Percentiles rank a stretch among this genome's conserved stretches.
Conservation (phyloP, 306 rosid genomes). For the Vigna nakashimae region DNA sequence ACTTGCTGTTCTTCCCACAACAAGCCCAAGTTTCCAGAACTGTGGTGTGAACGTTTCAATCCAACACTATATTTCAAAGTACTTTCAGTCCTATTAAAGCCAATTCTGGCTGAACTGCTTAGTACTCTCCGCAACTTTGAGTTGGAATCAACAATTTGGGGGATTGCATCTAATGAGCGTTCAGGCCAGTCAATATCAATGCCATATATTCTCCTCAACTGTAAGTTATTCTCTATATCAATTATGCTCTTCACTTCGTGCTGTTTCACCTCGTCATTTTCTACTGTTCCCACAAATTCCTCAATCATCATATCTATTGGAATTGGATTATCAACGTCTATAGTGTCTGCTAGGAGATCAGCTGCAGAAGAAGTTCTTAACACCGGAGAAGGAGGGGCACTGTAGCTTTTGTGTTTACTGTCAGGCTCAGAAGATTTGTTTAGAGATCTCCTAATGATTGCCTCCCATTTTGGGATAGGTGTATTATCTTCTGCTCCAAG, state of each 20-base stretch:
- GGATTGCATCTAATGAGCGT: slow-evolving; percentile 74
- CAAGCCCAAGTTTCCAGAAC: slow-evolving; percentile 67
- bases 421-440: slow-evolving; percentile 76
- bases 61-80: slow-evolving; percentile 49
- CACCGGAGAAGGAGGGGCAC: slow-evolving; percentile 95
- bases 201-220: slow-evolving; percentile 68
- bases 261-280: slow-evolving; percentile 47
- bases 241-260: slow-evolving; percentile 55
- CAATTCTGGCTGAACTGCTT: slow-evolving; percentile 85
- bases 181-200: slow-evolving; percentile 96
- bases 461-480: slow-evolving; percentile 93
- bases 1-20: slow-evolving; percentile 56
- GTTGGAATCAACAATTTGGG: slow-evolving; percentile 67
- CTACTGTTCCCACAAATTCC: slow-evolving; percentile 43
- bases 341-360: slow-evolving; percentile 70
- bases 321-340: slow-evolving; percentile 59
- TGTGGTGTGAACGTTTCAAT: slow-evolving; percentile 67
- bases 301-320: slow-evolving; percentile 58
- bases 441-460: slow-evolving; percentile 78
- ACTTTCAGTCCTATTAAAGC: slow-evolving; percentile 59
- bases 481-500: slow-evolving; percentile 88
- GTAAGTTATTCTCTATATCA: slow-evolving; percentile 53
- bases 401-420: slow-evolving; percentile 70
- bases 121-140: slow-evolving; percentile 77
- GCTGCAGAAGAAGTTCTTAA: slow-evolving; percentile 80